Evolutionary conservation across 305 asterid genomes (phyloP).

Genomic region (Fraxinus sp.): DNA sequence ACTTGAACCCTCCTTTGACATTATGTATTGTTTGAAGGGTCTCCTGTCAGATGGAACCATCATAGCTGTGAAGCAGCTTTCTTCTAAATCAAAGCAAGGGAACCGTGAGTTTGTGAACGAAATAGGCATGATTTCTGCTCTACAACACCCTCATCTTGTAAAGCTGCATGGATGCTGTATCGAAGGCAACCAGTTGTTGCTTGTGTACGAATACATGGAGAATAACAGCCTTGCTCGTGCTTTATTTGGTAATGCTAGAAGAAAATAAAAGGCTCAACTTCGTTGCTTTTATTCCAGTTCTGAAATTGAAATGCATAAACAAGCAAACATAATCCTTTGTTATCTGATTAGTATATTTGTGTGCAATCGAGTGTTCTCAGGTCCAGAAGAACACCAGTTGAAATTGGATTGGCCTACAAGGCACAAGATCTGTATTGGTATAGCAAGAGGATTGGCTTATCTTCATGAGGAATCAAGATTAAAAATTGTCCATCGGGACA

Average conservation of each 20-base stretch:
- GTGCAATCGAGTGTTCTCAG: constrained; percentile 28
- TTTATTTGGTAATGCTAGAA: constrained; percentile 44
- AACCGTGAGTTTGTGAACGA: constrained; percentile 66
- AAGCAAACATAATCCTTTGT: not conserved
- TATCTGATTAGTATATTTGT: not conserved
- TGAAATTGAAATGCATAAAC: not conserved
- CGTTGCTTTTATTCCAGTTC: not conserved
- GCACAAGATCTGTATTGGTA: constrained; percentile 56
- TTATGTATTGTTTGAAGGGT: constrained; percentile 29
- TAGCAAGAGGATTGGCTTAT: constrained; percentile 76
- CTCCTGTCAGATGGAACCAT: constrained; percentile 37
- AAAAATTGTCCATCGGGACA: constrained; percentile 56
- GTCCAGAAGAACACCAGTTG: constrained; percentile 55
- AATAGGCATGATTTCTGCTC: constrained; percentile 73
- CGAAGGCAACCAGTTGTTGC: constrained; percentile 56
- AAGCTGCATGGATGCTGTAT: constrained; percentile 66
- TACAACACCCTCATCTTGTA: constrained; percentile 76
- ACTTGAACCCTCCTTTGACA: not conserved
- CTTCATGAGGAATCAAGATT: constrained; percentile 63
- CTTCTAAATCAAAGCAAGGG: constrained; percentile 60
- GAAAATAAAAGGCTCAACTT: not conserved
- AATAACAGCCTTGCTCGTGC: constrained; percentile 70
- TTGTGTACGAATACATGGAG: constrained; percentile 62
- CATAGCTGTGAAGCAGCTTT: constrained; percentile 56
- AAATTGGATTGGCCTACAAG: constrained; percentile 67